phyloP scores from a whole-genome alignment of 129 eudicot species.

The Escallonia rubra region DNA sequence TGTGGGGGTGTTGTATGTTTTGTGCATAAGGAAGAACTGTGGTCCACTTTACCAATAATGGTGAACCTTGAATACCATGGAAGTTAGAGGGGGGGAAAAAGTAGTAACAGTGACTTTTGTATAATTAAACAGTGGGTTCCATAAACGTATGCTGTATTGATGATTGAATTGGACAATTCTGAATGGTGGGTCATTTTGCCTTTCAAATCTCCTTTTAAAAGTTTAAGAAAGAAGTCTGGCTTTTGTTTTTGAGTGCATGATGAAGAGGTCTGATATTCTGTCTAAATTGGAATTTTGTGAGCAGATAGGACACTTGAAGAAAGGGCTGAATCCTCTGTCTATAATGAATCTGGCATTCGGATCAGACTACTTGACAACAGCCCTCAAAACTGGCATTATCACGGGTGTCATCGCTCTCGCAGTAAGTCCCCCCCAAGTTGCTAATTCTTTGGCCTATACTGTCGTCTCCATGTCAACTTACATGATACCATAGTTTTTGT shows the following conservation, averaged over 20 bases:
- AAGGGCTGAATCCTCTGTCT: conserved; percentile 86
- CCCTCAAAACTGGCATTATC: conserved; percentile 90
- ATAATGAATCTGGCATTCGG: conserved; percentile 65
- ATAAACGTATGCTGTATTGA: background rate
- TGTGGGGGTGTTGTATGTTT: too few relatives aligned
- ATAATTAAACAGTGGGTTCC: too few relatives aligned
- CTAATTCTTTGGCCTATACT: background rate
- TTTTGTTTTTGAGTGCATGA: background rate
- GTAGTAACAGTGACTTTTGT: background rate
- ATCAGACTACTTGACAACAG: conserved; percentile 52
- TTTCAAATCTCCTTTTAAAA: background rate
- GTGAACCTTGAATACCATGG: background rate
- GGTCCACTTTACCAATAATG: background rate
- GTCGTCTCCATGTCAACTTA: background rate
- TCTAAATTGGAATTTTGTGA: background rate
- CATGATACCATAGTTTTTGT: background rate
- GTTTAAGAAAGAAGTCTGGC: background rate
- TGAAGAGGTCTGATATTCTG: background rate
- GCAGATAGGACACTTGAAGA: conserved; percentile 58
- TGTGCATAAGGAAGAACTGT: background rate
- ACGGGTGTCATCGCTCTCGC: conserved; percentile 96
- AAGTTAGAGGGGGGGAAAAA: background rate
- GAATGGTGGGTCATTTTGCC: background rate
- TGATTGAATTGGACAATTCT: background rate
- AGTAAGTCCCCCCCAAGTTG: conserved; percentile 40